Conservation (phyloP, 306 rosid species). For the Hippophae tibetana region DNA sequence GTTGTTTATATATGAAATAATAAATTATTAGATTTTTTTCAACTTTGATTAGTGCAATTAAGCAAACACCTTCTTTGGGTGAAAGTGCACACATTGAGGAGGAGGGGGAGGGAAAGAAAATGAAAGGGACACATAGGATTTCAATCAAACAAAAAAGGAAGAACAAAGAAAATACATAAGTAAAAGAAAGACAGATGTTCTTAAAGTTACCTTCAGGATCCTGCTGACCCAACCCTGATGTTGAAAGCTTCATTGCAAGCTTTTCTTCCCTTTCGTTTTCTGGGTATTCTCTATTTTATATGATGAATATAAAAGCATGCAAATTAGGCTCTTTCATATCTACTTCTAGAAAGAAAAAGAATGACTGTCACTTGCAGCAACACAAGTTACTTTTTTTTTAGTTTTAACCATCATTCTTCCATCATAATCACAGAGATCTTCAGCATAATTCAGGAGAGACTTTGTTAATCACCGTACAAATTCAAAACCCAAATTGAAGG, state of each 20-base stretch:
- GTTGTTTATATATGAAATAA: not conserved
- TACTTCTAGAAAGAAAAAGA: not conserved
- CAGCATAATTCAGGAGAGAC: slow-evolving; percentile 5
- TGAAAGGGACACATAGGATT: slow-evolving; percentile 1
- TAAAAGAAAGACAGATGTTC: slow-evolving; percentile 19
- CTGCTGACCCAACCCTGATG: slow-evolving; percentile 79
- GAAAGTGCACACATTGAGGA: not conserved
- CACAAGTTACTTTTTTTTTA: not conserved
- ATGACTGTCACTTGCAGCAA: too few species aligned
- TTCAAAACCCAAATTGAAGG: slow-evolving; percentile 21
- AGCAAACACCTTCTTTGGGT: not conserved
- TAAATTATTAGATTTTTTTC: not conserved
- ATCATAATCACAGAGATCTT: slow-evolving; percentile 12
- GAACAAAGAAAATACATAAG: not conserved
- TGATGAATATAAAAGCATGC: not conserved
- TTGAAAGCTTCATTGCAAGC: slow-evolving; percentile 78
- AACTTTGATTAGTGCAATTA: not conserved
- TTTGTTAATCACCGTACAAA: slow-evolving; percentile 5
- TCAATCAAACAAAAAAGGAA: slow-evolving; percentile 1
- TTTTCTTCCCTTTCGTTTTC: not conserved
- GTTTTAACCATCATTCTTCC: slow-evolving; percentile 35
- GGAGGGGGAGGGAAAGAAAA: not conserved
- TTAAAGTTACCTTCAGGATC: slow-evolving; percentile 63
- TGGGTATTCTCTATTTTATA: not conserved
- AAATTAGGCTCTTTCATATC: not conserved